A percentile compares a stretch with the other conserved stretches of the same genome.
phyloP scores from a whole-genome alignment of 371 early-diverging fungal genomes.

The Synchytrium microbalum region DNA sequence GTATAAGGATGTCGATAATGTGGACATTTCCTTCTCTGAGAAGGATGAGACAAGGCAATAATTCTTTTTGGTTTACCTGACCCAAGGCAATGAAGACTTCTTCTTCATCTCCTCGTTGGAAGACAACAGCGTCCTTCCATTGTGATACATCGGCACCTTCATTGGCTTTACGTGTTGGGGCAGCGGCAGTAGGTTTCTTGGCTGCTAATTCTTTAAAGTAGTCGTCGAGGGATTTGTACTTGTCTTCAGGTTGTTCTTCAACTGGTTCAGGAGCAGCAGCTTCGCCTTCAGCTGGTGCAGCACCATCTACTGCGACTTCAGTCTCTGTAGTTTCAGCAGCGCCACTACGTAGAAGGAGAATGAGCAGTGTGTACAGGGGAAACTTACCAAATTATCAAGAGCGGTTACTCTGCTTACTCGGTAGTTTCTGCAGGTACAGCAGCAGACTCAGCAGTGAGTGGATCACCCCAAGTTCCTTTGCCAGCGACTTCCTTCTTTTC shows the following conservation, averaged over 20 bases:
- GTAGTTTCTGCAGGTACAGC: background rate
- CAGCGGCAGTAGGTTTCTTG: slow-evolving; percentile 39
- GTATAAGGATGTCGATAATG: background rate
- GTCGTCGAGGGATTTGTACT: slow-evolving; percentile 64
- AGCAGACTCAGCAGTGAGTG: slow-evolving; percentile 18
- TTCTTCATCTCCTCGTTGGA: slow-evolving; percentile 59
- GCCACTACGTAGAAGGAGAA: no score
- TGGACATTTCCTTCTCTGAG: background rate
- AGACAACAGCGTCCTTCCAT: slow-evolving; percentile 68
- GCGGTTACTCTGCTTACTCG: background rate
- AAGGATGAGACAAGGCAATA: slow-evolving; percentile 2
- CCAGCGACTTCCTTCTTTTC: slow-evolving; percentile 74
- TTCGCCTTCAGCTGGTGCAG: background rate
- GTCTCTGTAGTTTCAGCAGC: background rate
- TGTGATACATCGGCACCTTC: slow-evolving; percentile 67
- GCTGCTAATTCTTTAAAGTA: slow-evolving; percentile 64
- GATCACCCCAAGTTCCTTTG: slow-evolving; percentile 66
- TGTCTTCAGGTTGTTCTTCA: slow-evolving; percentile 19
- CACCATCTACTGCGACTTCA: slow-evolving; percentile 1
- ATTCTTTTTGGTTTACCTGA: slow-evolving; percentile 41
- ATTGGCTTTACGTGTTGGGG: slow-evolving; percentile 65
- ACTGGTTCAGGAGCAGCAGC: background rate
- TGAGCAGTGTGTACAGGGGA: no score
- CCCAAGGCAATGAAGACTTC: slow-evolving; percentile 40
- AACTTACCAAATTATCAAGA: no score